Evolutionary conservation across 129 eudicot genomes (phyloP), one percentile per base, ranked within the genome.

Genomic region (Sambucus nigra): DNA sequence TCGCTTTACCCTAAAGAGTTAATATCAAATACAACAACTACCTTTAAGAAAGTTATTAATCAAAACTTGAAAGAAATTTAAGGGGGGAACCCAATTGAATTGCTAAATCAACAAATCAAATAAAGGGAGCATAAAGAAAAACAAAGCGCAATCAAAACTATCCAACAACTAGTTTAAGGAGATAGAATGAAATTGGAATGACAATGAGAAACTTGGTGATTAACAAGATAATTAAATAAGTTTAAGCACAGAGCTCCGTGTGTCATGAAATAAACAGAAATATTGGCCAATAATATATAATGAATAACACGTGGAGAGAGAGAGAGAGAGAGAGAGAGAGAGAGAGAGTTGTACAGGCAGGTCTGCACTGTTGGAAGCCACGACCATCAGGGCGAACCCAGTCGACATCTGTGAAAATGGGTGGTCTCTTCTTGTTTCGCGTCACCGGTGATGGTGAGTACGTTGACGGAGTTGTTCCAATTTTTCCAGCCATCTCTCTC

Each of bases 381-480:
- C 99, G 95, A 42, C 87, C 89, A 44, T 91, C 99, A 26, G 95
- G 79, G 18, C 99, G 89, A 16, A 80, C 80, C 92, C 94, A 87
- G 65, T 79, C 83, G 26, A 69, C 68, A 42, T 80, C 95, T 42
- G 82, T 46, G 23, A 80, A 52, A 73, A 73, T 40, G 52, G 83
- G 73, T 32, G 74, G 38, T 58, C 65, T 60, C 52, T 70, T 86
- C 66, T 66, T 79, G 49, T 60, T 72, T 14, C 51, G 66, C 33
- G 73, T 65, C 24, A 77, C 61, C 22, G 87, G 81, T 25, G 95
- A 91, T 50, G 96, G 96, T 17, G 96, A 73, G 70, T 86, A 86
- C 1, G 93, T 86, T 55, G 84, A 48, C 71, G 88, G 93, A 53
- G 88, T 54, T 16, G 79, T 51, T 47, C 72, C 74, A 29, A 49